A percentile compares a stretch with the other conserved stretches of the same genome.
Evolutionary conservation across 2,329 filamentous ascomycete genomes (phyloP).

Genomic region (Phialemoniopsis sp.): DNA sequence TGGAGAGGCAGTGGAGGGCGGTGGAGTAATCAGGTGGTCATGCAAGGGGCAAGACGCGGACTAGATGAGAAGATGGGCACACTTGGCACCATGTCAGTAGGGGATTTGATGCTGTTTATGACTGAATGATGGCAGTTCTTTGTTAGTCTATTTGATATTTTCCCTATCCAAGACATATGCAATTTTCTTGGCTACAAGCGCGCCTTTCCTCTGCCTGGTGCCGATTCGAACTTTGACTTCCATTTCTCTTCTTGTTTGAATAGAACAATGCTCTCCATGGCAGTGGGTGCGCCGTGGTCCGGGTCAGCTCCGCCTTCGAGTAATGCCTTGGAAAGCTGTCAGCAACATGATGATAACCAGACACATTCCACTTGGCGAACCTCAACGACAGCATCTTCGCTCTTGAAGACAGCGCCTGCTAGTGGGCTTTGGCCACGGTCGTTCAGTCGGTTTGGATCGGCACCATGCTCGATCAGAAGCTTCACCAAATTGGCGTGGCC

Average conservation of each 20-base stretch:
- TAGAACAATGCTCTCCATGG: constrained; percentile 42
- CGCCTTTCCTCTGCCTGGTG: constrained; percentile 42
- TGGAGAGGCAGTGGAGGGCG: constrained; percentile 5
- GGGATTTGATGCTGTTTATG: too few relatives aligned
- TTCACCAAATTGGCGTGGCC: constrained; percentile 58
- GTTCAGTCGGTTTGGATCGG: constrained; percentile 65
- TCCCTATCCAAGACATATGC: too few relatives aligned
- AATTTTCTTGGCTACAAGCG: too few relatives aligned
- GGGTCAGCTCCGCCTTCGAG: constrained; percentile 51
- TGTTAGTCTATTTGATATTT: too few relatives aligned
- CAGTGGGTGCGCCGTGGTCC: constrained; percentile 44
- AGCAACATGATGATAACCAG: constrained; percentile 1
- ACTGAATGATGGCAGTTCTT: too few relatives aligned
- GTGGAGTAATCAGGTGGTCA: constrained; percentile 2
- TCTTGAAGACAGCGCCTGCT: constrained; percentile 71
- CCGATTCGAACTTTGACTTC: constrained; percentile 43
- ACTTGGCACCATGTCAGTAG: too few relatives aligned
- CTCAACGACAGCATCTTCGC: constrained; percentile 60
- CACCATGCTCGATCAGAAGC: constrained; percentile 57
- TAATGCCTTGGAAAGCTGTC: constrained; percentile 28
- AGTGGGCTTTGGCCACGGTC: constrained; percentile 65
- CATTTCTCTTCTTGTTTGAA: constrained; percentile 50
- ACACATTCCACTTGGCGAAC: constrained; percentile 20
- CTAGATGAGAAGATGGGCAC: too few relatives aligned
- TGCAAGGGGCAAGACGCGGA: too few relatives aligned